Evolutionary conservation across 2,329 filamentous ascomycete genomes (phyloP), one percentile per base, ranked within the genome.

Genomic region (Lecanosticta acicola): DNA sequence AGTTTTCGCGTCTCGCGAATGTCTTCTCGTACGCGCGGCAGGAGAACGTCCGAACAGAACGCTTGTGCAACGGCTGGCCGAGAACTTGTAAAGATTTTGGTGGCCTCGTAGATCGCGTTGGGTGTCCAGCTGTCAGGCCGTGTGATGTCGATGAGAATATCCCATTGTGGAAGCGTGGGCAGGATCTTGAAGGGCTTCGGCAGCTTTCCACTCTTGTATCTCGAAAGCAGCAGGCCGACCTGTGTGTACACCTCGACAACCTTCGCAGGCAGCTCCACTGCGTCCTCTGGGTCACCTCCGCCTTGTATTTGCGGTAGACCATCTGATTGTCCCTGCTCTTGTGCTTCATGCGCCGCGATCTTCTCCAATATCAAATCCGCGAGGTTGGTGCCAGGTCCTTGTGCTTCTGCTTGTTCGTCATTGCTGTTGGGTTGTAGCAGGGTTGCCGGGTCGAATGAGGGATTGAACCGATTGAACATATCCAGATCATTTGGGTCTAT

Each of bases 171-270:
- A 11, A 97, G 80, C 0, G 89, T 90, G 2, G 93, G 93, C 7
- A 98, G 78, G 54, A 97, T 89, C 70, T 97, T 97, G 77, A 98
- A 94, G 0, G 91, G 91, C 69, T 98, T 98, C 16, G 93, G 93
- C 24, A 98, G 77, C 56, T 91, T 91, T n/a, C 93, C 93, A 11
- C 86, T 91, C 70, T 94, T 95, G 74, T 95, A 97, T 54, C 91
- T 81, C 19, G 87, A 89, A 48, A 98, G 77, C 50, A 97, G 84
- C 56, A 90, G 75, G 50, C 90, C 91, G 58, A 95, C 83, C 81
- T 95, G 94, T 50, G 85, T 85, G 67, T 94, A 97, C 13, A 95
- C 91, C 63, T 97, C 91, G 13, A 96, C 78, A 11, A 96, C 89
- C 70, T 95, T 96, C 35, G 84, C 84, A 2, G 89, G 89, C 41